Evolutionary conservation across 2,329 filamentous ascomycete species (phyloP), one percentile per base, ranked within the genome.

Genomic region (Anisogramma anomala): DNA sequence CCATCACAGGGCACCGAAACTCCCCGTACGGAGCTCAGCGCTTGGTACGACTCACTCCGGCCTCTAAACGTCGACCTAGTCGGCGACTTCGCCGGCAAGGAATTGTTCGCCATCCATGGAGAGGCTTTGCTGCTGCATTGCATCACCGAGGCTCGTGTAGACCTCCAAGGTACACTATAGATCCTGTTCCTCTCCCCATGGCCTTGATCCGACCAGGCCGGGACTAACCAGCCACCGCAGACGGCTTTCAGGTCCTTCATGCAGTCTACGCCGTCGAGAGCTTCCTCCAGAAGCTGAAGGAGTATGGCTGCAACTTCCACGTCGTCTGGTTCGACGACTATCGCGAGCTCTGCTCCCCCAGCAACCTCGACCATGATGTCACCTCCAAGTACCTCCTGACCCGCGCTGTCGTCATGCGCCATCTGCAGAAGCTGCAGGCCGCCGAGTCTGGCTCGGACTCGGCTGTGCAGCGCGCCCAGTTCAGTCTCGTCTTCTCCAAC

Each of bases 31-130:
- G 28, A 27, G 17, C 35, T 37, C 10, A 31, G 35, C 25, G 30
- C 44, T 19, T 51, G 49, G 49, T 48, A 49, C 39, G 39, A 43
- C 8, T 40, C 43, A 18, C 39, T 52, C 19, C 48, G 36, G 11
- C 53, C 59, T 3, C 53, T 55, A 6, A 52, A 47, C n/a, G 67
- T 83, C 20, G 79, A 84, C 50, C 69, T 87, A 2, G 73, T 86
- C 3, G 80, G 82, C 30, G 83, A 87, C 54, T 87, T 83, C 58
- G 80, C 79, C 3, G 82, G 83, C 17, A 75, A 74, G 45, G 82
- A 85, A 53, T 66, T 80, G 9, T 87, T 86, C 54, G 63, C 81
- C 17, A 70, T 87, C 22, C 79, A 87, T 48, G 82, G 82, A 22
- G 81, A 88, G 52, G 80, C 80, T 0, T 58, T 87, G n/a, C 62